A percentile compares a stretch with the other conserved stretches of the same genome.
These are phyloP conservation scores for Aphanomyces cochlioides DNA, from an alignment of 352 stramenopile species.

Conservation along the genomic window DNA sequence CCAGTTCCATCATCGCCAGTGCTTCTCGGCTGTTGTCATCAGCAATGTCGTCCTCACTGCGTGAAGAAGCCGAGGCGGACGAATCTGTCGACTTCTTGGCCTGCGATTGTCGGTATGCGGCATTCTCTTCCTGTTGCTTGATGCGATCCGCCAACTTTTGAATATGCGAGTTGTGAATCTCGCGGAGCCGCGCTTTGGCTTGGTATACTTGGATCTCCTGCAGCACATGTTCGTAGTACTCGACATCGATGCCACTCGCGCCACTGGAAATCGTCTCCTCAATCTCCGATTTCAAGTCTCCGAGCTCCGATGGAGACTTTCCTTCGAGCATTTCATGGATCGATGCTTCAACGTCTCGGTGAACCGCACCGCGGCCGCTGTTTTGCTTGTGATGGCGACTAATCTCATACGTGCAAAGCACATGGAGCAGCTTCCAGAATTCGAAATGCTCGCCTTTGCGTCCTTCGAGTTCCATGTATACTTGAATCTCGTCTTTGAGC, in stretches of 20 bases:
- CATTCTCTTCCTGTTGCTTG: constrained; percentile 66
- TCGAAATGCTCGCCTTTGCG: constrained; percentile 58
- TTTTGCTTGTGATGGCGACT: constrained; percentile 40
- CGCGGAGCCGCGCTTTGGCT: constrained; percentile 79
- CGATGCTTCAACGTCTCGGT: constrained; percentile 78
- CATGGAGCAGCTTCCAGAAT: constrained; percentile 82
- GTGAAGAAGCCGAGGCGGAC: neutral
- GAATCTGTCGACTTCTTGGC: neutral
- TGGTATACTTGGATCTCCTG: constrained; percentile 91
- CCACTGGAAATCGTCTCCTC: constrained; percentile 61
- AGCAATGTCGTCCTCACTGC: constrained; percentile 33
- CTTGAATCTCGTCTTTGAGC: constrained; percentile 83
- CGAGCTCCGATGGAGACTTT: constrained; percentile 56
- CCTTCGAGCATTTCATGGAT: constrained; percentile 89
- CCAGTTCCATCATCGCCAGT: constrained; percentile 57
- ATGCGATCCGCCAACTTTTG: constrained; percentile 88
- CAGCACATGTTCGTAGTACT: constrained; percentile 93
- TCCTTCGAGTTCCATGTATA: constrained; percentile 89
- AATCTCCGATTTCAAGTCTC: constrained; percentile 56
- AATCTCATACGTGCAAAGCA: constrained; percentile 79
- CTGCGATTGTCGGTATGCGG: neutral
- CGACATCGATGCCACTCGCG: constrained; percentile 77
- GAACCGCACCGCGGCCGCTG: constrained; percentile 70
- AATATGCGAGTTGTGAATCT: constrained; percentile 94
- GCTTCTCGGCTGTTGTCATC: constrained; percentile 62